Conservation (phyloP, 345 rosid species). For the Acer saccharum region DNA sequence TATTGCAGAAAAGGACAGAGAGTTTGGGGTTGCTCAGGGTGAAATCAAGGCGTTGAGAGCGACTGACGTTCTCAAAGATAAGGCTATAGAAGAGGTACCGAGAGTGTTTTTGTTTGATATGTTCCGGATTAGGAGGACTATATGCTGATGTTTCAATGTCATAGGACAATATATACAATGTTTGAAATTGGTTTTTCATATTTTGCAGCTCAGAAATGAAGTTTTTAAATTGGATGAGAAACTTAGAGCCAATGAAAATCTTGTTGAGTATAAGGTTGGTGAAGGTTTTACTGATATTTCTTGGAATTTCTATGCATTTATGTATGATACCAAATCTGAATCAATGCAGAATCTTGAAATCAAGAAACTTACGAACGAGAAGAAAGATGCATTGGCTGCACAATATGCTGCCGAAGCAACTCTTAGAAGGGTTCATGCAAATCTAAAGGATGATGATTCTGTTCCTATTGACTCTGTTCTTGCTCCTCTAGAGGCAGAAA, state of each 20-base stretch:
- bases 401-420: conserved; percentile 90
- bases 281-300: neutral
- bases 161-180: neutral
- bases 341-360: conserved; percentile 69
- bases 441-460: conserved; percentile 67
- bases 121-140: neutral
- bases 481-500: conserved; percentile 87
- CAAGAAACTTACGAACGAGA: conserved; percentile 61
- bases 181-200: conserved; percentile 2
- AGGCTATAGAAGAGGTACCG: conserved; percentile 69
- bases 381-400: conserved; percentile 86
- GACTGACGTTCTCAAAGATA: conserved; percentile 67
- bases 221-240: conserved; percentile 56
- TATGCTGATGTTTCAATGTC: neutral
- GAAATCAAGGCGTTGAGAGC: conserved; percentile 70
- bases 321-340: neutral
- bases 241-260: conserved; percentile 49
- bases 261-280: conserved; percentile 67
- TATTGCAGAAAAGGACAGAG: conserved; percentile 62
- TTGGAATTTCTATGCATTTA: neutral
- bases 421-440: conserved; percentile 70
- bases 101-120: neutral
- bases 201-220: conserved; percentile 57
- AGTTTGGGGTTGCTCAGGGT: conserved; percentile 51
- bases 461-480: conserved; percentile 64